A percentile compares a stretch with the other conserved stretches of the same genome.
Evolutionary conservation across 2,329 filamentous ascomycete genomes (phyloP).

Genomic region (Kalmusia sp.): DNA sequence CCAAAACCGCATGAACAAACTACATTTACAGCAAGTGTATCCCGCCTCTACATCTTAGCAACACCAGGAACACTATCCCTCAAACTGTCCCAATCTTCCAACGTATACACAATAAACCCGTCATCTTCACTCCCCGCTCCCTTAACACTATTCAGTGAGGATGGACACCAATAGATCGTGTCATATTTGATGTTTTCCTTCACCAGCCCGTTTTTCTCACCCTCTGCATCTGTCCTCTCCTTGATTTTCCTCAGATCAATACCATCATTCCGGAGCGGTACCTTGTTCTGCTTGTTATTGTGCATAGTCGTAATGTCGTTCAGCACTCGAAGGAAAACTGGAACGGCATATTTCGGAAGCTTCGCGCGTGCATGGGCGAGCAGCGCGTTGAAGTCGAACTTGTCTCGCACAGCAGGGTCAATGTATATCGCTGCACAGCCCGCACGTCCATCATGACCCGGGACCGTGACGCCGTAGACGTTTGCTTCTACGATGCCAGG

Average conservation of each 20-base stretch:
- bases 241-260: conserved; percentile 62
- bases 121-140: conserved; percentile 46
- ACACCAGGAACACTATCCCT: conserved; percentile 38
- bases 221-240: conserved; percentile 46
- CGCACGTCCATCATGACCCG: conserved; percentile 60
- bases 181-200: conserved; percentile 47
- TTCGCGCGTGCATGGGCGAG: conserved; percentile 64
- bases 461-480: conserved; percentile 58
- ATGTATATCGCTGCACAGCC: conserved; percentile 65
- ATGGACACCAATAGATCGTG: conserved; percentile 59
- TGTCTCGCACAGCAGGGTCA: conserved; percentile 53
- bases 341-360: conserved; percentile 77
- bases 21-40: background rate
- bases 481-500: conserved; percentile 55
- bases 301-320: conserved; percentile 67
- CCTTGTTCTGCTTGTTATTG: conserved; percentile 84
- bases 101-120: conserved; percentile 65
- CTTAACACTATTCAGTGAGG: conserved; percentile 41
- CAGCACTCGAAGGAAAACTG: conserved; percentile 73
- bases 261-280: conserved; percentile 71
- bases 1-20: background rate
- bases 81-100: conserved; percentile 65
- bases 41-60: conserved; percentile 52
- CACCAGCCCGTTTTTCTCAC: conserved; percentile 31
- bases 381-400: conserved; percentile 63